Base-by-base conservation (phyloP, 1,284 basidiomycete species). In the Irpex sp. region DNA sequence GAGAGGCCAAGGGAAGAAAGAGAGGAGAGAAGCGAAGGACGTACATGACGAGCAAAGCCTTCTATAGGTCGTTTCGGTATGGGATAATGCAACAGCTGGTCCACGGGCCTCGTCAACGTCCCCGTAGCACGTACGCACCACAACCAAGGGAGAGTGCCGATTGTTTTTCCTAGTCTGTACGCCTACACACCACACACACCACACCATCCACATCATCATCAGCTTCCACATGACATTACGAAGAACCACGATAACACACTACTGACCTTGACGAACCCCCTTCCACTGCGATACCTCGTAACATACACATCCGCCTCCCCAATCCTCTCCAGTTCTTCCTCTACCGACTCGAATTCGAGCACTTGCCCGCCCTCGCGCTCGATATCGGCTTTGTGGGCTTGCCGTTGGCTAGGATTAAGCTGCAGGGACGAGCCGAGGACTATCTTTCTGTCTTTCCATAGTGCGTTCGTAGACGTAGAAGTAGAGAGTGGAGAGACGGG, bases 91-190 rank as follows among this genome's bases (percentile, higher is more conserved):
- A 86, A 70, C 5, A 86, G 73, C 55, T 82, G 88, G 63, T 91
- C 86, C 33, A 85, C 79, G 0, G 94, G 92, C 7, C 85, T 77
- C 4, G 84, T 78, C 5, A 93, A 69, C 0, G 80, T 75, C 5
- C 86, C 86, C 0, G 81, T 82, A 0, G 85, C 79, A 58, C 92
- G 80, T 4, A 92, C 87, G 69, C 88, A 85, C 71, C 93, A 91
- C 7, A 95, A 69, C 93, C 94, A 96, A 1, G 84, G 77, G 1
- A 94, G 76, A 0, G 87, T 92, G 4, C 88, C 94, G 19, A 96
- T 84, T 3, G 85, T 83, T 71, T 90, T 88, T 28, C 75, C 68
- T 18, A 71, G 68, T 37, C 79, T 77, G 35, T 84, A 78, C 18
- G 90, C 90, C 85, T 28, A 28, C 28, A 28, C 28, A 28, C 28